These are phyloP conservation scores for Paramecium tetraurelia DNA, from an alignment of 73 alveolate genomes.

Conservation along the genomic window DNA sequence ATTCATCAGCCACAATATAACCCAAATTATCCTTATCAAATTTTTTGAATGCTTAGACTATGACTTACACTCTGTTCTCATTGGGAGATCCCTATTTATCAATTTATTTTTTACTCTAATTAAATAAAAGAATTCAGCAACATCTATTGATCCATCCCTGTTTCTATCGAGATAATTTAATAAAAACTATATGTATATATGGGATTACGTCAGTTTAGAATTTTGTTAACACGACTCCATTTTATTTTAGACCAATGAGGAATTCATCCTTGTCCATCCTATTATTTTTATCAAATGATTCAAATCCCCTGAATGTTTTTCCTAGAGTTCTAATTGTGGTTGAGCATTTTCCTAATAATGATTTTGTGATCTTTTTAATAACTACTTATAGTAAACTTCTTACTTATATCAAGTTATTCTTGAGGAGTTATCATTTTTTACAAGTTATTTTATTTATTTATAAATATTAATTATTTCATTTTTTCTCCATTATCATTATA, in stretches of 20 bases:
- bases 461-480: not conserved
- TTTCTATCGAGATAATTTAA: constrained; percentile 9
- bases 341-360: not conserved
- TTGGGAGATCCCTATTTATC: constrained; percentile 46
- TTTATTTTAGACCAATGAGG: constrained; percentile 83
- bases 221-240: constrained; percentile 87
- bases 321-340: constrained; percentile 82
- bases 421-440: constrained; percentile 29
- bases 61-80: constrained; percentile 60
- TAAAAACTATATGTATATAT: not conserved
- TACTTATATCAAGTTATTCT: constrained; percentile 15
- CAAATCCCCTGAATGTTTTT: constrained; percentile 82
- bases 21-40: constrained; percentile 68
- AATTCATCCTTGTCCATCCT: constrained; percentile 90
- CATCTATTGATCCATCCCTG: constrained; percentile 44
- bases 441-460: not conserved
- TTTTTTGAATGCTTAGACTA: constrained; percentile 66
- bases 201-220: constrained; percentile 81
- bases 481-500: not conserved
- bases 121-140: not conserved
- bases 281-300: constrained; percentile 88
- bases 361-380: not conserved
- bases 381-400: not conserved
- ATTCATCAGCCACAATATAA: constrained; percentile 68
- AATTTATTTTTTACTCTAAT: not conserved